These are phyloP conservation scores for Phytophthora pinifolia DNA, from an alignment of 352 stramenopile species.

Conservation along the genomic window DNA sequence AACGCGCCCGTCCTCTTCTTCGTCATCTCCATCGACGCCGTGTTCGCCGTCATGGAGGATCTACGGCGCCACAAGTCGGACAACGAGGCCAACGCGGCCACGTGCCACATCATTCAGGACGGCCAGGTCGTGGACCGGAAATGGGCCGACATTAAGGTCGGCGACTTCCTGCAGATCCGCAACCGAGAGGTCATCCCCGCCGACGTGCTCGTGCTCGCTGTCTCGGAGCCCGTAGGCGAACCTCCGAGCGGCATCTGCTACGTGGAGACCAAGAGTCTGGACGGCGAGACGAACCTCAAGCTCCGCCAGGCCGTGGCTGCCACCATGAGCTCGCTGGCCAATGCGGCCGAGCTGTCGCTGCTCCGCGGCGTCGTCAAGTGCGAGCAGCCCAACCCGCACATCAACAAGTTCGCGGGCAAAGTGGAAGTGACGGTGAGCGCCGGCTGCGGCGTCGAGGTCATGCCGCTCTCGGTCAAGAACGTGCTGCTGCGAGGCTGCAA, in stretches of 20 bases:
- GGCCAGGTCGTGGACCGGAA: slow-evolving; percentile 72
- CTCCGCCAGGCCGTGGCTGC: slow-evolving; percentile 67
- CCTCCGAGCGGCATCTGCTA: slow-evolving; percentile 85
- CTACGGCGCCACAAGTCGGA: slow-evolving; percentile 75
- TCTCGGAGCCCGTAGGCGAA: slow-evolving; percentile 67
- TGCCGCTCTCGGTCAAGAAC: slow-evolving; percentile 85
- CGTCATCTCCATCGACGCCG: slow-evolving; percentile 89
- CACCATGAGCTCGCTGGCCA: slow-evolving; percentile 63
- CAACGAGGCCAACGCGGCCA: slow-evolving; percentile 75
- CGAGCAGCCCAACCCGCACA: slow-evolving; percentile 84
- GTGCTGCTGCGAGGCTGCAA: slow-evolving; percentile 89
- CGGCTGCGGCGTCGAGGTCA: slow-evolving; percentile 63
- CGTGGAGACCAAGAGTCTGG: slow-evolving; percentile 90
- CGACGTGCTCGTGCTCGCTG: slow-evolving; percentile 81
- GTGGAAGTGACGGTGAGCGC: slow-evolving; percentile 73
- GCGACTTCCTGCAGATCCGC: slow-evolving; percentile 73
- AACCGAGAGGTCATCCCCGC: slow-evolving; percentile 86
- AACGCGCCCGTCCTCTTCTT: slow-evolving; percentile 84
- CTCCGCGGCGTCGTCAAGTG: slow-evolving; percentile 65
- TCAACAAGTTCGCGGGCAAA: slow-evolving; percentile 89
- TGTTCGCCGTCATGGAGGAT: slow-evolving; percentile 91
- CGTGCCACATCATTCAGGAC: slow-evolving; percentile 69
- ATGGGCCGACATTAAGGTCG: slow-evolving; percentile 85
- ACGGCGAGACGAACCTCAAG: slow-evolving; percentile 95
- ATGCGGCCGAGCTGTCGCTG: slow-evolving; percentile 52